These are phyloP conservation scores for Diaporthe helianthi DNA, from an alignment of 2,329 filamentous ascomycete genomes.

Conservation along the genomic window DNA sequence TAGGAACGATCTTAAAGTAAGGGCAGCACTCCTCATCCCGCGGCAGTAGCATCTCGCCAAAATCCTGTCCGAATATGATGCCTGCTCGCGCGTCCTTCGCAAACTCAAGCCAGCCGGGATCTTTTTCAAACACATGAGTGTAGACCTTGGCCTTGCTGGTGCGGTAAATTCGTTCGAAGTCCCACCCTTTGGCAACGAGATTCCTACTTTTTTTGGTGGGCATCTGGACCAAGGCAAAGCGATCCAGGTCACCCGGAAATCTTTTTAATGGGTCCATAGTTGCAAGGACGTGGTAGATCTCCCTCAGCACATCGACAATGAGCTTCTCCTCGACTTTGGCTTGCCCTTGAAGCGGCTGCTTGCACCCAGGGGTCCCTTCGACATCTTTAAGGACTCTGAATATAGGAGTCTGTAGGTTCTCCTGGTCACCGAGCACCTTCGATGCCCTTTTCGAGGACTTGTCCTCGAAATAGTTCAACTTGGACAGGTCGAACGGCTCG, in stretches of 20 bases:
- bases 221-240: not conserved
- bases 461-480: not conserved
- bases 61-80: not conserved
- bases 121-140: not conserved
- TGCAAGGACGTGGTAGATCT: not conserved
- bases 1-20: not conserved
- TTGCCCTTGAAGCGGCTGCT: not conserved
- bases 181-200: not conserved
- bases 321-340: not conserved
- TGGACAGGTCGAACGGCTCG: slow-evolving; percentile 2
- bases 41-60: not conserved
- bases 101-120: not conserved
- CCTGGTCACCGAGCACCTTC: accelerated
- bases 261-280: too few relatives aligned
- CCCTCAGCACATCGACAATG: not conserved
- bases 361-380: not conserved
- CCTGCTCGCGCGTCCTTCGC: not conserved
- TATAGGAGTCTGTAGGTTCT: not conserved
- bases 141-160: not conserved
- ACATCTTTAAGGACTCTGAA: not conserved
- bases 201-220: not conserved
- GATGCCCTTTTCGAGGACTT: not conserved
- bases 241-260: not conserved
- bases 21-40: not conserved
- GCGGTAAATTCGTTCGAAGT: not conserved